Base-by-base conservation (phyloP, 352 stramenopile genomes). In the Peronospora farinosa region DNA sequence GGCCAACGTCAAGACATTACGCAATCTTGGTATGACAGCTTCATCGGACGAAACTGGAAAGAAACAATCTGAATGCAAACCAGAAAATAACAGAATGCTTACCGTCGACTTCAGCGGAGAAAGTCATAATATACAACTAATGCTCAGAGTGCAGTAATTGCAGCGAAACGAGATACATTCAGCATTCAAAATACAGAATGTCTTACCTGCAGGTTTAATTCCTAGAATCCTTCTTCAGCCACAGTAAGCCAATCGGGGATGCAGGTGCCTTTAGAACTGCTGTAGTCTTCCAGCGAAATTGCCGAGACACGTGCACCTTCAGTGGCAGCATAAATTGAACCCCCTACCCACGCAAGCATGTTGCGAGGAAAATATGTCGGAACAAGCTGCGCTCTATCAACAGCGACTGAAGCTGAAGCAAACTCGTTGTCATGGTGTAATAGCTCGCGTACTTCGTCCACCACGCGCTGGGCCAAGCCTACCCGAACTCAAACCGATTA, bases 21-120 rank as follows among this genome's bases (percentile, higher is more conserved):
- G 71, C 0, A 71, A 88, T 42, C 54, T 87, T 8, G 76, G 74
- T 5, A 68, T 90, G 23, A 91, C 84, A n/a, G n/a, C n/a, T n/a
- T n/a, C n/a, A n/a, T n/a, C n/a, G n/a, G 48, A 13, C 90, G 82
- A 75, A 77, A 92, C 31, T 78, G 89, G 9, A 88, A 72, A 7
- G 82, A 67, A 74, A 42, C 74, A 74, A 19, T 65, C 87, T 78
- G 73, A n/a, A 67, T 91, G 39, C 79, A 79, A 40, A 23, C 38
- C 27, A 73, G 56, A 44, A 74, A 74, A 51, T 74, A 60, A 27
- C 19, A 21, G 3, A 27, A 27, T 27, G 23, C 23, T 27, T 27
- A 2, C 23, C 2, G 23, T 27, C 23, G 37, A 40, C 15, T 19
- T 1, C 15, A 25, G n/a, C 27, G 17, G 15, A 40, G 36, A 27